phyloP scores from a whole-genome alignment of 176 grass and related monocot genomes.

The Areca catechu region DNA sequence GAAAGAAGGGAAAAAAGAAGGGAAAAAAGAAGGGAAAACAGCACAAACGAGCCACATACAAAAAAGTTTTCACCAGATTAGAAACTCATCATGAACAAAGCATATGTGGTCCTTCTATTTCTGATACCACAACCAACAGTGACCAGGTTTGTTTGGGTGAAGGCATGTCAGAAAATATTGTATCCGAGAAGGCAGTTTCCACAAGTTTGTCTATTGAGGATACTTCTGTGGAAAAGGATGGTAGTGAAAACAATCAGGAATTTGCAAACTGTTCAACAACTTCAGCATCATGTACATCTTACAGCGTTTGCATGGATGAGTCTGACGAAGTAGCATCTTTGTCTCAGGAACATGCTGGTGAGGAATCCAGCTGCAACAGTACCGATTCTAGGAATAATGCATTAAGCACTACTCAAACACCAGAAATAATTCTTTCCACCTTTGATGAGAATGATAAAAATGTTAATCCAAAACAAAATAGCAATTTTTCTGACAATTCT shows the following conservation, averaged over 20 bases:
- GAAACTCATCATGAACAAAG: conserved; percentile 32
- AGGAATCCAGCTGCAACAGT: conserved; percentile 19
- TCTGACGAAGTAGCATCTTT: conserved; percentile 21
- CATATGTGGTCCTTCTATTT: not conserved
- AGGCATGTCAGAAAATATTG: conserved; percentile 29
- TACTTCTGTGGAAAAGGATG: conserved; percentile 41
- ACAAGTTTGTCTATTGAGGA: conserved; percentile 47
- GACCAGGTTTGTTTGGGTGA: conserved; percentile 28
- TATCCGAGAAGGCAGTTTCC: conserved; percentile 35
- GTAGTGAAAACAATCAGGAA: conserved; percentile 43
- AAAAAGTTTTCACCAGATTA: conserved; percentile 25
- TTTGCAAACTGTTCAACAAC: conserved; percentile 28
- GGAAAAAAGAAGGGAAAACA: conserved; percentile 69
- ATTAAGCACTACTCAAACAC: conserved; percentile 2
- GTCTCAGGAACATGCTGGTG: conserved; percentile 20
- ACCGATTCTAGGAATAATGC: conserved; percentile 14
- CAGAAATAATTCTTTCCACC: conserved; percentile 5
- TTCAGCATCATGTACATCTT: conserved; percentile 29
- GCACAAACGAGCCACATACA: conserved; percentile 25
- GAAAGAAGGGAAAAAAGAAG: conserved; percentile 74
- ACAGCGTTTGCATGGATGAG: conserved; percentile 34
- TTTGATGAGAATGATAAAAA: not conserved
- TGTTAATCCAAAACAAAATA: not conserved
- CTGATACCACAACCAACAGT: conserved; percentile 13
- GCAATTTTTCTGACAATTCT: not conserved